Base-by-base conservation (phyloP, 306 rosid genomes). In the Sicyos edulis region DNA sequence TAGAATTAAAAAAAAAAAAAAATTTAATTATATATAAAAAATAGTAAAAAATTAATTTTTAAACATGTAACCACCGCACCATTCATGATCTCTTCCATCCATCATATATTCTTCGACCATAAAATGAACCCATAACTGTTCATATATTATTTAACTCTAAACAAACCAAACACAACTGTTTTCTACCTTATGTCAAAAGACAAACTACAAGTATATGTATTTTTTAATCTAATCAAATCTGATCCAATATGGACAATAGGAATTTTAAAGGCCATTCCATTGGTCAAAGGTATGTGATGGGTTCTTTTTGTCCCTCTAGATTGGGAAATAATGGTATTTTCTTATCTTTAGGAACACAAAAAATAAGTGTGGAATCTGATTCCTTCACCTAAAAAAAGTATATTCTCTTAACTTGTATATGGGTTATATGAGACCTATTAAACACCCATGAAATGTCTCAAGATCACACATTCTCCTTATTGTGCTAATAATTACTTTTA, bases 251-350 rank as follows among this genome's bases (percentile, higher is more conserved):
- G 10, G 52, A 64, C 29, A 1, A 15, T 47, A 19, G 24, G 42
- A 69, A 69, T 14, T 50, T 69, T 42, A 49, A 26, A 69, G 73
- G 73, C 59, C 20, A 69, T 49, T 50, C 59, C 59, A 69, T 50
- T 26, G 73, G 73, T 69, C 59, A 69, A 69, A 69, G 59, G 73
- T 69, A 49, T 20, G 73, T 49, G 73, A 51, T 24, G 73, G 58
- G 32, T 19, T 17, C 4, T 69, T 40, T 50, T 16, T 47, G 40
- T 6, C 73, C 20, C 19, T 67, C 56, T 67, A 21, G 7, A 21
- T 67, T 47, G 72, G 21, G 21, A 67, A 67, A 69, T 69, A 69
- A 69, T 69, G 21, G 51, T 69, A 16, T 4, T 69, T 44, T 69
- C 24, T 54, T 69, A 5, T 26, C 45, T 69, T 69, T 50, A 37